Evolutionary conservation across 1,284 basidiomycete genomes (phyloP).

Genomic region (Tranzscheliella williamsii): DNA sequence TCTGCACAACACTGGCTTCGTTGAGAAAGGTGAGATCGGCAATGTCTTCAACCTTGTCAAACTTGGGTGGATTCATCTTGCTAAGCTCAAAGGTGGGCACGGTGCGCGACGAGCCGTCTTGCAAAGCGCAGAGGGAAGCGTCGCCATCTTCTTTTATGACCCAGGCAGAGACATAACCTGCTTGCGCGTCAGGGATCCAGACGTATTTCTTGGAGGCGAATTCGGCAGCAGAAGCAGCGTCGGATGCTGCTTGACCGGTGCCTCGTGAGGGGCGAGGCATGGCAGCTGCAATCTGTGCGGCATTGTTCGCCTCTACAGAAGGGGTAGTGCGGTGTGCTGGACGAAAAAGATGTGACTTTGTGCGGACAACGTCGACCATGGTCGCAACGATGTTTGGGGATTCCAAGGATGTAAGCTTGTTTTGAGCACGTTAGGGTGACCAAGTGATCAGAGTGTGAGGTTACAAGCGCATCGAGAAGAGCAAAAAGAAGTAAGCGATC

Average conservation of each 20-base stretch:
- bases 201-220: conserved; percentile 98
- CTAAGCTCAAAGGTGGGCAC: conserved; percentile 54
- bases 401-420: too few species aligned
- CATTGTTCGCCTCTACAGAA: conserved; percentile 26
- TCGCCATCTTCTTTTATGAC: conserved; percentile 78
- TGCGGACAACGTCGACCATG: conserved; percentile 45
- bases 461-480: too few species aligned
- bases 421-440: too few species aligned
- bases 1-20: conserved; percentile 97
- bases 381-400: too few species aligned
- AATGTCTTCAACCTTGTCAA: conserved; percentile 96
- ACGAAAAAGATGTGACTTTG: conserved; percentile 38
- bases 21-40: conserved; percentile 97
- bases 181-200: conserved; percentile 86
- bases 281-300: conserved; percentile 36
- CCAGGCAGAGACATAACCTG: conserved; percentile 88
- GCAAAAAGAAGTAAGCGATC: too few species aligned
- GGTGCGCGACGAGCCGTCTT: conserved; percentile 65
- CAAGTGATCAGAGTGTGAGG: too few species aligned
- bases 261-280: conserved; percentile 31
- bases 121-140: conserved; percentile 66
- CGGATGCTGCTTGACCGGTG: conserved; percentile 49
- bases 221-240: conserved; percentile 71
- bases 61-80: conserved; percentile 85
- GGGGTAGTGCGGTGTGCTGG: conserved; percentile 31